Base-by-base conservation (phyloP, 2,329 filamentous ascomycete genomes). In the Blastomyces gilchristii region DNA sequence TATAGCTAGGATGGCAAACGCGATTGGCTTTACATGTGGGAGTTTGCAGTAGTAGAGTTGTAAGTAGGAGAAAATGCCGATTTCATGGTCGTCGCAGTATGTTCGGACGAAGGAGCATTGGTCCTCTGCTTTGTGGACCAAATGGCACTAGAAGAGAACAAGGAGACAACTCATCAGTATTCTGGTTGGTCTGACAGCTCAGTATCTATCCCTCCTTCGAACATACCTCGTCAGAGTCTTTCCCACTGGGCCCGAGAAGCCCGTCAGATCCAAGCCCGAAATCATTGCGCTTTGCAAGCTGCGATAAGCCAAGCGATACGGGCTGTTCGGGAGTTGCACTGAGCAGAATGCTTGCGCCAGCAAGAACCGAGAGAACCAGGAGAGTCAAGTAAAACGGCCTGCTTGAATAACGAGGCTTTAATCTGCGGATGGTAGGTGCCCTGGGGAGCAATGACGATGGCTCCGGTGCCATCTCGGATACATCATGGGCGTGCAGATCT, bases 1-100 rank as follows among this genome's bases (percentile, higher is more conserved):
- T 65, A 87, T 69, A 18, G 90, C 83, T 56, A 99, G 80, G 52
- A 96, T 79, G 28, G 80, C 73, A 71, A 99, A 95, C n/a, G 89
- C 91, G 56, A 96, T 67, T 0, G 89, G 86, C 71, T 90, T 87
- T 16, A 81, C 85, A 62, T 84, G 76, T 62, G 81, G 80, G 43
- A 96, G 80, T 53, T 80, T 79, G 81, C 94, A 99, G 76, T 96
- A 99, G 80, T 96, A 99, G 62, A 97, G 81, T 25, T 86, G 83
- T 57, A 97, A 84, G 76, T 99, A 99, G 34, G 90, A 88, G 63
- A 97, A 79, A 66, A 97, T 83, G 39, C 94, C 93, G 62, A 92
- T 89, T 76, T 97, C 90, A 73, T 97, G 91, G 70, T 95, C 91
- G 43, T 83, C 81, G 75, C 94, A 99, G 74, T 97, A 89, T 63